These are phyloP conservation scores for Linanthus parryae DNA, from an alignment of 148 eudicot species.

Conservation along the genomic window DNA sequence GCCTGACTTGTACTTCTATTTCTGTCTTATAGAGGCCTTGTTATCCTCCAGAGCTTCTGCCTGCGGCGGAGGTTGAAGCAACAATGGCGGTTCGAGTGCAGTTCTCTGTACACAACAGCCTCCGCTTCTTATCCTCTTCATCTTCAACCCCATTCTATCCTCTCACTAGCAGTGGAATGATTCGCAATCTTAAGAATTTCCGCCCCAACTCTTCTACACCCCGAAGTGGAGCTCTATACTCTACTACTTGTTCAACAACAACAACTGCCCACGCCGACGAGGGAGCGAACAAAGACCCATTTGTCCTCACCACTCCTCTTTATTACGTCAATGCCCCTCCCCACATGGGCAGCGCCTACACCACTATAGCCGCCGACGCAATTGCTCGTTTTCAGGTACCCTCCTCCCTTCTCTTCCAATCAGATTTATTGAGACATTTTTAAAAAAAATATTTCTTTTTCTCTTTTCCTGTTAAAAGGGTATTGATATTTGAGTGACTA, in stretches of 20 bases:
- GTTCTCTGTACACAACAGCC: slow-evolving; percentile 30
- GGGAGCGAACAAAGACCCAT: slow-evolving; percentile 25
- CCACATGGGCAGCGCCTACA: slow-evolving; percentile 98
- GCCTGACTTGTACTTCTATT: no score
- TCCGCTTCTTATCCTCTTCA: slow-evolving; percentile 27
- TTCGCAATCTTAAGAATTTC: slow-evolving; percentile 25
- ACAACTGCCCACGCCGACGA: slow-evolving; percentile 8
- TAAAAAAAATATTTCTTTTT: background rate
- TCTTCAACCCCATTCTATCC: slow-evolving; percentile 12
- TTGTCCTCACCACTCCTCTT: slow-evolving; percentile 91
- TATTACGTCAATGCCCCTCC: slow-evolving; percentile 99
- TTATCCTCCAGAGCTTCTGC: no score
- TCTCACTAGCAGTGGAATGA: slow-evolving; percentile 18
- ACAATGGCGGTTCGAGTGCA: slow-evolving; percentile 64
- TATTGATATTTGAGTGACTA: background rate
- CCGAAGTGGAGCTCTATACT: slow-evolving; percentile 29
- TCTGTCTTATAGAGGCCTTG: no score
- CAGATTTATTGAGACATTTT: background rate
- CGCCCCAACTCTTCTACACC: slow-evolving; percentile 17
- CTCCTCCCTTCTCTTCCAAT: background rate
- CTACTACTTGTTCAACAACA: slow-evolving; percentile 33
- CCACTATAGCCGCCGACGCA: slow-evolving; percentile 98
- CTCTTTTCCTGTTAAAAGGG: background rate
- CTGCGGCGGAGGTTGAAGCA: background rate
- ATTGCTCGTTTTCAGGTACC: slow-evolving; percentile 94